These are phyloP conservation scores for Chaetomiaceae sp. DNA, from an alignment of 2,329 filamentous ascomycete genomes.

Conservation along the genomic window DNA sequence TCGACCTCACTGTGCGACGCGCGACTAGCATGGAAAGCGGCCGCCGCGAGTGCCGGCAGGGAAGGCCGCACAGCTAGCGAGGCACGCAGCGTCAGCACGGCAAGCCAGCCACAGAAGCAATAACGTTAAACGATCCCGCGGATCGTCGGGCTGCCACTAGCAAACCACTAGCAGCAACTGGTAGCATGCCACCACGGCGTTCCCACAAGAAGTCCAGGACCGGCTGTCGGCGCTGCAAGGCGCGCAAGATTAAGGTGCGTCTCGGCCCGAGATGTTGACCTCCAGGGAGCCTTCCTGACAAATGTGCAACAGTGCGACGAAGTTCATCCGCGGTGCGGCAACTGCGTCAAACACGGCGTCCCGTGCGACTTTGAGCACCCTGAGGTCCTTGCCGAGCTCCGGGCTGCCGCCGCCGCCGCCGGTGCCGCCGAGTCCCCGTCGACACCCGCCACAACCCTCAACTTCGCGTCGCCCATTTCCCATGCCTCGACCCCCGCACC, in stretches of 20 bases:
- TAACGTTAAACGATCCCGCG: neutral
- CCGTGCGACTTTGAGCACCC: conserved; percentile 60
- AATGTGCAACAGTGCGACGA: conserved; percentile 55
- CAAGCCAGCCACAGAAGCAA: neutral
- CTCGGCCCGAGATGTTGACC: neutral
- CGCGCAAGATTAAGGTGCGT: conserved; percentile 63
- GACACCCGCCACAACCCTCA: conserved; percentile 24
- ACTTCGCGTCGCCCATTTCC: conserved; percentile 25
- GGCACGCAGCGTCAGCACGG: neutral
- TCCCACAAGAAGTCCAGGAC: conserved; percentile 66
- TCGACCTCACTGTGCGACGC: neutral
- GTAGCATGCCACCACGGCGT: conserved; percentile 56
- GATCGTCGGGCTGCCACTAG: neutral
- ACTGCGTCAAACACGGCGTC: conserved; percentile 64
- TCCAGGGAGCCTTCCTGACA: neutral
- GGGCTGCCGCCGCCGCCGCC: conserved; percentile 35
- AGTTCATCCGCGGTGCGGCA: conserved; percentile 60
- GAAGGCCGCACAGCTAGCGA: conserved; percentile 13
- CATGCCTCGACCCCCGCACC: conserved; percentile 23
- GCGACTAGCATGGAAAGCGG: conserved; percentile 18
- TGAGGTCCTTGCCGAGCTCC: conserved; percentile 42
- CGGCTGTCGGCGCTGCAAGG: conserved; percentile 63
- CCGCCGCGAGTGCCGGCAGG: conserved; percentile 13
- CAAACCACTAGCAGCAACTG: neutral
- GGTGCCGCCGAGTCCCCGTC: conserved; percentile 22